These are phyloP conservation scores for Pythium brachiatum DNA, from an alignment of 352 stramenopile genomes.

Conservation along the genomic window DNA sequence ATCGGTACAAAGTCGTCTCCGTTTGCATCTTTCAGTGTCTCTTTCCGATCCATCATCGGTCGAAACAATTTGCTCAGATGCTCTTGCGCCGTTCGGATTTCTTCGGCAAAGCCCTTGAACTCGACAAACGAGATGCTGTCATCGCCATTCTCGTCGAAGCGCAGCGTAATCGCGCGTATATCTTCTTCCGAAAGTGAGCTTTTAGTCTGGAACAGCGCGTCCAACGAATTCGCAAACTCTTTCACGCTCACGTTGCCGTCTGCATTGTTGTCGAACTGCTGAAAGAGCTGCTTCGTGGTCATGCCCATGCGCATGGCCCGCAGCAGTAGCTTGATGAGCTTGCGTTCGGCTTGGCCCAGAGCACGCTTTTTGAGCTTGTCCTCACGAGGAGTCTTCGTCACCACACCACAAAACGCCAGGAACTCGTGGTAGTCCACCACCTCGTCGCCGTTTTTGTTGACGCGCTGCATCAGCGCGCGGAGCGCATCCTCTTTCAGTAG, in stretches of 20 bases:
- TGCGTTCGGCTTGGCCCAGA: slow-evolving; percentile 36
- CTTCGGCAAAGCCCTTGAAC: slow-evolving; percentile 52
- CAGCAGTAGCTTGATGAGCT: slow-evolving; percentile 62
- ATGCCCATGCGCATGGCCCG: slow-evolving; percentile 47
- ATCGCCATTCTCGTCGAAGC: slow-evolving; percentile 61
- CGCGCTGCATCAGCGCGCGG: slow-evolving; percentile 36
- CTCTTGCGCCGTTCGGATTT: slow-evolving; percentile 30
- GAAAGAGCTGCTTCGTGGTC: slow-evolving; percentile 59
- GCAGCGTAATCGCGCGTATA: slow-evolving; percentile 31
- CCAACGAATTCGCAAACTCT: slow-evolving; percentile 57
- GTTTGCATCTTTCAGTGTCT: background rate
- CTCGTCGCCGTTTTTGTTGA: slow-evolving; percentile 62
- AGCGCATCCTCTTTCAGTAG: slow-evolving; percentile 44
- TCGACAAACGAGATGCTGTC: slow-evolving; percentile 54
- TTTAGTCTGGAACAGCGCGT: slow-evolving; percentile 44
- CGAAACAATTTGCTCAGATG: slow-evolving; percentile 12
- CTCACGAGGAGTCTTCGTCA: slow-evolving; percentile 17
- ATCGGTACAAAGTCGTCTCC: slow-evolving; percentile 1
- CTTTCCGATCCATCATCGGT: background rate
- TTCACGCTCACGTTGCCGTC: slow-evolving; percentile 52
- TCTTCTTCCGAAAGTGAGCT: slow-evolving; percentile 36
- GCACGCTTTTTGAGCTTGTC: slow-evolving; percentile 20
- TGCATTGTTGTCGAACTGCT: slow-evolving; percentile 67
- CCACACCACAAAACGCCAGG: slow-evolving; percentile 47
- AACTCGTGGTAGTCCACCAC: slow-evolving; percentile 74